Evolutionary conservation across 2,329 filamentous ascomycete species (phyloP).

Genomic region (Penicillium sp.): DNA sequence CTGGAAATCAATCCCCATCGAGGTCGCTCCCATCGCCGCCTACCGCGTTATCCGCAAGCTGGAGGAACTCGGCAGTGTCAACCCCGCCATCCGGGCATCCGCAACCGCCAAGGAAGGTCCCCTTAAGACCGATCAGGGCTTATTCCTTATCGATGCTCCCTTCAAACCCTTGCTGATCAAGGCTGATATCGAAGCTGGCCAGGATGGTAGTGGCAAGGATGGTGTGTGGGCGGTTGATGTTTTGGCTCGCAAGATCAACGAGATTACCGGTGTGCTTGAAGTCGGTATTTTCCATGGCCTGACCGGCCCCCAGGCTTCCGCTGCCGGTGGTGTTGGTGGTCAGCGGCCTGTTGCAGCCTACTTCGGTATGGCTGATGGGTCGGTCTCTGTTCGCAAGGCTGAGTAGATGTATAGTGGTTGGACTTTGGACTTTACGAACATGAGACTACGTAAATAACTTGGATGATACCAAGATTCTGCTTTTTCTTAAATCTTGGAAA

Average conservation of each 20-base stretch:
- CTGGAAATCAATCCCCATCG: constrained; percentile 88
- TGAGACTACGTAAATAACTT: constrained; percentile 13
- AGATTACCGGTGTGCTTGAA: constrained; percentile 82
- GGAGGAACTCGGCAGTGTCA: constrained; percentile 66
- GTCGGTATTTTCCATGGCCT: constrained; percentile 85
- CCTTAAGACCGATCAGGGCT: constrained; percentile 79
- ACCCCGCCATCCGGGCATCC: constrained; percentile 70
- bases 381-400: constrained; percentile 56
- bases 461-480: constrained; percentile 26
- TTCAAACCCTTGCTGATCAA: constrained; percentile 71
- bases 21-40: constrained; percentile 83
- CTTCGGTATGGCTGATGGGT: constrained; percentile 83
- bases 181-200: constrained; percentile 51
- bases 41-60: constrained; percentile 73
- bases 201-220: constrained; percentile 56
- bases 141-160: constrained; percentile 89
- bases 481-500: not conserved
- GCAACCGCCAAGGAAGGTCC: constrained; percentile 76
- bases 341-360: constrained; percentile 93
- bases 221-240: constrained; percentile 77
- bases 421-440: not conserved
- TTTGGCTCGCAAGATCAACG: constrained; percentile 72
- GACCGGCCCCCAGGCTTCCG: constrained; percentile 69
- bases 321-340: constrained; percentile 63
- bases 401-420: constrained; percentile 7